Percentiles rank a stretch among this genome's conserved stretches.
Evolutionary conservation across 1,139 yeast species (phyloP).

Genomic region (Pichia sp.): DNA sequence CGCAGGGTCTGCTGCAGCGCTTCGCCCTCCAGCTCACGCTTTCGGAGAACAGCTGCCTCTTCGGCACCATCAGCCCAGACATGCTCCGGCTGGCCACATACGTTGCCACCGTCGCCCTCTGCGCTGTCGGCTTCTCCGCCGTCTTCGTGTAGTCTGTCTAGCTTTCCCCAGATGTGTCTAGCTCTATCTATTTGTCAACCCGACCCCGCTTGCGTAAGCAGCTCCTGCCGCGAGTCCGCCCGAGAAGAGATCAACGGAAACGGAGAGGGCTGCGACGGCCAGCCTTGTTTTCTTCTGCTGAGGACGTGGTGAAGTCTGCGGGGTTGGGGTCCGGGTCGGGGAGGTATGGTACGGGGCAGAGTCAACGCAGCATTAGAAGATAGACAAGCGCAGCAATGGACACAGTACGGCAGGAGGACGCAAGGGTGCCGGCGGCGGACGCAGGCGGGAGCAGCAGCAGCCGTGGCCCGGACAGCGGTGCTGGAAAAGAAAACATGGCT

Average conservation of each 20-base stretch:
- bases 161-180: background rate
- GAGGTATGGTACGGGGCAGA: too few species aligned
- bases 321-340: too few species aligned
- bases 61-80: background rate
- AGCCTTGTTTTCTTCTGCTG: too few species aligned
- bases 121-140: background rate
- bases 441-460: background rate
- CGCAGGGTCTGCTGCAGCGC: too few species aligned
- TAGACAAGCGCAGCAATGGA: too few species aligned
- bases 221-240: background rate
- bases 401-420: too few species aligned
- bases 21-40: background rate
- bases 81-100: background rate
- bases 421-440: too few species aligned
- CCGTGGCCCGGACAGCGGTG: background rate
- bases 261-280: too few species aligned
- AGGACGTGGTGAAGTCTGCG: too few species aligned
- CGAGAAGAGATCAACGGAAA: too few species aligned
- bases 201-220: background rate
- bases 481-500: conserved; percentile 6
- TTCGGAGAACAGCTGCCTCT: background rate
- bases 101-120: too few species aligned
- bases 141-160: background rate
- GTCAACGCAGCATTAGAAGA: too few species aligned
- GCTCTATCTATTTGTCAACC: background rate